Percentiles rank a stretch among this genome's conserved stretches.
These are phyloP conservation scores for Podaxis mareebaensis DNA, from an alignment of 768 basidiomycete species.

Conservation along the genomic window DNA sequence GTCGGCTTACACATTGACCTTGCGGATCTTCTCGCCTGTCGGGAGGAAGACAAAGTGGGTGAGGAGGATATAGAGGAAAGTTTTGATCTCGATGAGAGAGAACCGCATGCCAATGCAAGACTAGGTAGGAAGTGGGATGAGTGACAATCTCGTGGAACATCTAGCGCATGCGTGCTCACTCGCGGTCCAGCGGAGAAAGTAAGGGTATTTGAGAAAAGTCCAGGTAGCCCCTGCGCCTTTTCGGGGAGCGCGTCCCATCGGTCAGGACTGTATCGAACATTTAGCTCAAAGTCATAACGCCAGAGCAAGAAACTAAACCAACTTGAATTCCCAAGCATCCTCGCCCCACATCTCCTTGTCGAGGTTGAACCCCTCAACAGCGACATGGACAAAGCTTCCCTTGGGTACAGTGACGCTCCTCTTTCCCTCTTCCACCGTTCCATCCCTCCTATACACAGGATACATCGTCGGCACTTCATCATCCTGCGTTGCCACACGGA, in stretches of 20 bases:
- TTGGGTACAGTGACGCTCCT: conserved; percentile 55
- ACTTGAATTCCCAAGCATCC: conserved; percentile 84
- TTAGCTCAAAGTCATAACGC: background rate
- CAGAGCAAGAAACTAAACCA: conserved; percentile 22
- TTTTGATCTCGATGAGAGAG: conserved; percentile 83
- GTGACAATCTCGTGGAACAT: background rate
- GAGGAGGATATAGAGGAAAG: conserved; percentile 68
- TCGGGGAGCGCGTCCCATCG: conserved; percentile 81
- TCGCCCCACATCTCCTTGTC: conserved; percentile 80
- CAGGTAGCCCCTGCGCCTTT: conserved; percentile 63
- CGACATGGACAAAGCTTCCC: conserved; percentile 75
- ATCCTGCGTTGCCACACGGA: conserved; percentile 75
- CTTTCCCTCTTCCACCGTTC: conserved; percentile 39
- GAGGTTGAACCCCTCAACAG: conserved; percentile 78
- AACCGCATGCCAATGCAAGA: conserved; percentile 84
- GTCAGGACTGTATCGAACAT: conserved; percentile 56
- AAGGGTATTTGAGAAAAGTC: conserved; percentile 68
- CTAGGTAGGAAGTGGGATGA: conserved; percentile 43
- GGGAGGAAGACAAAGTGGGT: conserved; percentile 64
- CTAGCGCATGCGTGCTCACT: conserved; percentile 42
- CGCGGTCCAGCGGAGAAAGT: conserved; percentile 83
- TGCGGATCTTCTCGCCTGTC: conserved; percentile 53
- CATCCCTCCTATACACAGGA: conserved; percentile 55
- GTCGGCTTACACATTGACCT: conserved; percentile 60
- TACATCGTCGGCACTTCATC: conserved; percentile 74